phyloP scores from a whole-genome alignment of 2,329 filamentous ascomycete genomes.

The Fusarium tupiense region DNA sequence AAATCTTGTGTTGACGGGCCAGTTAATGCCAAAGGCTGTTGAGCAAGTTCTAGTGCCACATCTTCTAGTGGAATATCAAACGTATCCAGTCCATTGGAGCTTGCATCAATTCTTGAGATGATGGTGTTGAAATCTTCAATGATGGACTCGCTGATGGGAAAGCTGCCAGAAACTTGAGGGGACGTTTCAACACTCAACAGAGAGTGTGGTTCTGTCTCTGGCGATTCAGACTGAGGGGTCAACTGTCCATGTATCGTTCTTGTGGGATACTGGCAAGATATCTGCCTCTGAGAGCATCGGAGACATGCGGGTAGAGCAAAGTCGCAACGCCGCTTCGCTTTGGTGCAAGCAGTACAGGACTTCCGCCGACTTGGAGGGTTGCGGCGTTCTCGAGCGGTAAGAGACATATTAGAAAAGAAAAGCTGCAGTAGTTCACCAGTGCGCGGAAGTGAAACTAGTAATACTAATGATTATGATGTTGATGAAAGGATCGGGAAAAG shows the following conservation, averaged over 20 bases:
- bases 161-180: not conserved
- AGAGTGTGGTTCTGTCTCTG: conserved; percentile 10
- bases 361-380: conserved; percentile 63
- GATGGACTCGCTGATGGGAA: not conserved
- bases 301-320: conserved; percentile 61
- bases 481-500: conserved; percentile 26
- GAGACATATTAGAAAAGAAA: conserved; percentile 37
- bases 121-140: conserved; percentile 30
- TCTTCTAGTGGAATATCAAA: conserved; percentile 29
- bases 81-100: conserved; percentile 9
- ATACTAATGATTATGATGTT: not conserved
- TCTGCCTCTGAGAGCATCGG: conserved; percentile 59
- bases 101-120: conserved; percentile 26
- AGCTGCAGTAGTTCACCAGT: not conserved
- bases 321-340: conserved; percentile 67
- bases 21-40: conserved; percentile 35
- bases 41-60: conserved; percentile 30
- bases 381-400: conserved; percentile 49
- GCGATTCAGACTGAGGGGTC: not conserved
- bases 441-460: not conserved
- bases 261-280: conserved; percentile 59
- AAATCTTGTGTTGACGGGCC: conserved; percentile 38
- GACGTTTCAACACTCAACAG: conserved; percentile 9
- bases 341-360: conserved; percentile 66
- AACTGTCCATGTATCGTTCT: not conserved